phyloP scores from a whole-genome alignment of 2,329 filamentous ascomycete genomes.

The Graphilbum fragrans region DNA sequence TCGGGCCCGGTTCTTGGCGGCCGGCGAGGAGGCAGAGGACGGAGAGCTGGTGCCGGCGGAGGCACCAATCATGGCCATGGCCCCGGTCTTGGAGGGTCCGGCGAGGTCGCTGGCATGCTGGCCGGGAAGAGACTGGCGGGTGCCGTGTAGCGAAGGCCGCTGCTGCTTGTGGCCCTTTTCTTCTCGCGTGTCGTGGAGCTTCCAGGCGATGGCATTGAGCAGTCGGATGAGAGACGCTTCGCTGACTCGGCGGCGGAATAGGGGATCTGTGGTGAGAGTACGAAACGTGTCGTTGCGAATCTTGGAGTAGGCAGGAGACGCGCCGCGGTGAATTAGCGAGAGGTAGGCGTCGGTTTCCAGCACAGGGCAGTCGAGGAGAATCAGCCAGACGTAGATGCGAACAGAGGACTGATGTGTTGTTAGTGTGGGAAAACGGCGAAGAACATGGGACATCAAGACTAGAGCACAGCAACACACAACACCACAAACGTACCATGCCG shows the following conservation, averaged over 20 bases:
- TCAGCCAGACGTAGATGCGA: slow-evolving; percentile 92
- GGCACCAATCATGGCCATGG: not conserved
- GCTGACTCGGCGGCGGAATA: slow-evolving; percentile 89
- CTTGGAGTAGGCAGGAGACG: slow-evolving; percentile 90
- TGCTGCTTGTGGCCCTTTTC: slow-evolving; percentile 15
- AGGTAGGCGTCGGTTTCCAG: slow-evolving; percentile 83
- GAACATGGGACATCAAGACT: too few species aligned
- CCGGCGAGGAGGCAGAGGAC: slow-evolving; percentile 24
- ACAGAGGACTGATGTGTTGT: slow-evolving; percentile 60
- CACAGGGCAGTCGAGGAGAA: slow-evolving; percentile 78
- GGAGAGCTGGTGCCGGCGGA: slow-evolving; percentile 17
- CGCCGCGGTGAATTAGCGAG: slow-evolving; percentile 78
- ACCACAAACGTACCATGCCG: slow-evolving; percentile 58
- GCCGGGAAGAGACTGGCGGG: not conserved
- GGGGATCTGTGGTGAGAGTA: slow-evolving; percentile 89
- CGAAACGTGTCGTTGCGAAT: slow-evolving; percentile 98
- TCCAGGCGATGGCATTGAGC: slow-evolving; percentile 92
- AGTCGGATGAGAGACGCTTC: slow-evolving; percentile 91
- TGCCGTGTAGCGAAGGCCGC: slow-evolving; percentile 11
- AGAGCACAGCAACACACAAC: too few species aligned
- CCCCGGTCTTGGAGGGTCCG: not conserved
- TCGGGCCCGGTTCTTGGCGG: slow-evolving; percentile 37
- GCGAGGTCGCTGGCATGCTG: not conserved
- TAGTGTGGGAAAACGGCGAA: slow-evolving; percentile 2
- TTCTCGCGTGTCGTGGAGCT: slow-evolving; percentile 66